Evolutionary conservation across 306 rosid species (phyloP).

Genomic region (Acacia acuminata): DNA sequence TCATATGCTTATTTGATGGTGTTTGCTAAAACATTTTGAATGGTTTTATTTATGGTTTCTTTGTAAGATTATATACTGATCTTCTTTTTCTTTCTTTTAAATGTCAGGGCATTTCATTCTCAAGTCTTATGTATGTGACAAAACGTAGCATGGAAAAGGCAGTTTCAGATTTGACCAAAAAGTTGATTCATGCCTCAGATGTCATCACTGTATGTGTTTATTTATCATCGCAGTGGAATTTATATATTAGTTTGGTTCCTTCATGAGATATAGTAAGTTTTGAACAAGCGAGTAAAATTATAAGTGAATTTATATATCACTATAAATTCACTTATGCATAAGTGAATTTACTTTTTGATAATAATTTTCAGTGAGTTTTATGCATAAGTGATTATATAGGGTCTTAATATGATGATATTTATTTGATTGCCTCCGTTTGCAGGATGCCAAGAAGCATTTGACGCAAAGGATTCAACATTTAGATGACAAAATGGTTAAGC

Average conservation of each 20-base stretch:
- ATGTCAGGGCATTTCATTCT: slow-evolving; percentile 78
- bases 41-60: neutral
- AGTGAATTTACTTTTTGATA: no score
- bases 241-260: slow-evolving; percentile 10
- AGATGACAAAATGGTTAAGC: slow-evolving; percentile 85
- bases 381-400: neutral
- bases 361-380: no score
- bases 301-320: no score
- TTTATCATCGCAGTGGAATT: neutral
- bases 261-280: neutral
- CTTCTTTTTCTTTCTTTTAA: slow-evolving; percentile 15
- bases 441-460: slow-evolving; percentile 95
- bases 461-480: slow-evolving; percentile 83
- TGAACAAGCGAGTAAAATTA: neutral
- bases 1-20: neutral
- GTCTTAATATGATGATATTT: slow-evolving; percentile 3
- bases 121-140: slow-evolving; percentile 94
- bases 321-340: no score
- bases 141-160: slow-evolving; percentile 84
- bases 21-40: neutral
- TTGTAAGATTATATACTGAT: neutral
- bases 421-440: slow-evolving; percentile 29
- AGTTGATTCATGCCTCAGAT: slow-evolving; percentile 78
- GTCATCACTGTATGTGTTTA: slow-evolving; percentile 74
- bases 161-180: slow-evolving; percentile 77